Evolutionary conservation across 345 rosid species (phyloP).

Genomic region (Nephelium lappaceum): DNA sequence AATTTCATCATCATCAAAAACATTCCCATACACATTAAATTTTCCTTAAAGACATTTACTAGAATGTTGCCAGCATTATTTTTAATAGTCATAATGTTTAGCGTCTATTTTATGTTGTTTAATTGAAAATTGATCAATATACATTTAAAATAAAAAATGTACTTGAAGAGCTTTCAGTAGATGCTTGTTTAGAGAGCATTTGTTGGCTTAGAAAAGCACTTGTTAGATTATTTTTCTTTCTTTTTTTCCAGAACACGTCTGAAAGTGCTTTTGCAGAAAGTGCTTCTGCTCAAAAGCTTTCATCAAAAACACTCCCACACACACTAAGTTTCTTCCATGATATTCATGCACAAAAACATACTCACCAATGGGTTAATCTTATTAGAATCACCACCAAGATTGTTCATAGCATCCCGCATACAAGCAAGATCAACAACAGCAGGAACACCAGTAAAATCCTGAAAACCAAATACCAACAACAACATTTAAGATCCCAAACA

Average conservation of each 20-base stretch:
- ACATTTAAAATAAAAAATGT: too few species aligned
- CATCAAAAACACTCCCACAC: neutral
- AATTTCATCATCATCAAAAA: neutral
- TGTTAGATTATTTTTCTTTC: too few species aligned
- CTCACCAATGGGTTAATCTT: conserved; percentile 75
- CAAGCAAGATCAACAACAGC: conserved; percentile 89
- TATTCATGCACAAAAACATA: neutral
- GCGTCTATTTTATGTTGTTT: neutral
- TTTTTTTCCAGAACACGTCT: too few species aligned
- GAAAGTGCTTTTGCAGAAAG: neutral
- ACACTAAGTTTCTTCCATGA: neutral
- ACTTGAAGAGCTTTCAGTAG: neutral
- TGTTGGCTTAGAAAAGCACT: too few species aligned
- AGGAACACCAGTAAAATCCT: conserved; percentile 87
- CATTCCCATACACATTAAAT: neutral
- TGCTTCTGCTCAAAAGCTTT: neutral
- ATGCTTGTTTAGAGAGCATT: neutral
- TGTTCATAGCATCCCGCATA: conserved; percentile 86
- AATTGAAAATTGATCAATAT: neutral
- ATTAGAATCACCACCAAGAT: conserved; percentile 64
- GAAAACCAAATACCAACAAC: conserved; percentile 11
- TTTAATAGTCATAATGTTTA: neutral
- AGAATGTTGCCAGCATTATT: neutral
- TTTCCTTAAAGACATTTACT: neutral
- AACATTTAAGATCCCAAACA: conserved; percentile 6